These are phyloP conservation scores for Trametes hirsuta DNA, from an alignment of 1,284 basidiomycete species.

Conservation along the genomic window DNA sequence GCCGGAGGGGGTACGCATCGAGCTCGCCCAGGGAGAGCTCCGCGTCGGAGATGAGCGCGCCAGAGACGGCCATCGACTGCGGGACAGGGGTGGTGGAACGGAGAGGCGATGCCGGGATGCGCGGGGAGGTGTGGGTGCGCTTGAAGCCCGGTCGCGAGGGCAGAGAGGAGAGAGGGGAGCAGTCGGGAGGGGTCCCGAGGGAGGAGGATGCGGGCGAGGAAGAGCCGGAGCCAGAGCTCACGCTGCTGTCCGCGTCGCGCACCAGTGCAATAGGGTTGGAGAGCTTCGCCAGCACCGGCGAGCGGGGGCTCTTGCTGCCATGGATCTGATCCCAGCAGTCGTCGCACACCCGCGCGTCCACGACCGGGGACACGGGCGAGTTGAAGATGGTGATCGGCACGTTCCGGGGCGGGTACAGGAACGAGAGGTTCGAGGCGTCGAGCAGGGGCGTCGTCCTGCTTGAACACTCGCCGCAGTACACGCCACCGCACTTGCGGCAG, in stretches of 20 bases:
- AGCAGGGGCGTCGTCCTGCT: constrained; percentile 59
- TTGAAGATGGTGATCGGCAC: constrained; percentile 58
- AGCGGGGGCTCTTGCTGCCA: constrained; percentile 43
- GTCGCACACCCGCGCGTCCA: constrained; percentile 63
- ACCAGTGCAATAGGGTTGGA: constrained; percentile 47
- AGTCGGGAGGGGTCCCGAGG: constrained; percentile 41
- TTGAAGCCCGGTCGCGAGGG: constrained; percentile 29
- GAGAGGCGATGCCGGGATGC: constrained; percentile 38
- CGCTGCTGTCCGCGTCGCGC: constrained; percentile 31
- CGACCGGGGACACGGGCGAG: constrained; percentile 56
- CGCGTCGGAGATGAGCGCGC: constrained; percentile 46
- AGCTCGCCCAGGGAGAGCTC: constrained; percentile 53
- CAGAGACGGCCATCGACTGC: constrained; percentile 37
- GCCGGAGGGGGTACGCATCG: constrained; percentile 67
- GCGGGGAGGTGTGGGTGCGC: constrained; percentile 30
- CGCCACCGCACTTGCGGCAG: constrained; percentile 78
- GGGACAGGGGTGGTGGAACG: constrained; percentile 37
- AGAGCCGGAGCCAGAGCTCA: constrained; percentile 33
- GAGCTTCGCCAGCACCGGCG: constrained; percentile 34
- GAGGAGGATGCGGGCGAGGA: constrained; percentile 37
- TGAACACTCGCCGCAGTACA: constrained; percentile 69
- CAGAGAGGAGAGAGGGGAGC: constrained; percentile 31
- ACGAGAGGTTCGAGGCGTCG: constrained; percentile 67
- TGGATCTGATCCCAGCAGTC: constrained; percentile 75
- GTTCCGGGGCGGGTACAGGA: constrained; percentile 68